A percentile compares a stretch with the other conserved stretches of the same genome.
These are phyloP conservation scores for Mortierella sp. DNA, from an alignment of 371 early-diverging fungal genomes.

Conservation along the genomic window DNA sequence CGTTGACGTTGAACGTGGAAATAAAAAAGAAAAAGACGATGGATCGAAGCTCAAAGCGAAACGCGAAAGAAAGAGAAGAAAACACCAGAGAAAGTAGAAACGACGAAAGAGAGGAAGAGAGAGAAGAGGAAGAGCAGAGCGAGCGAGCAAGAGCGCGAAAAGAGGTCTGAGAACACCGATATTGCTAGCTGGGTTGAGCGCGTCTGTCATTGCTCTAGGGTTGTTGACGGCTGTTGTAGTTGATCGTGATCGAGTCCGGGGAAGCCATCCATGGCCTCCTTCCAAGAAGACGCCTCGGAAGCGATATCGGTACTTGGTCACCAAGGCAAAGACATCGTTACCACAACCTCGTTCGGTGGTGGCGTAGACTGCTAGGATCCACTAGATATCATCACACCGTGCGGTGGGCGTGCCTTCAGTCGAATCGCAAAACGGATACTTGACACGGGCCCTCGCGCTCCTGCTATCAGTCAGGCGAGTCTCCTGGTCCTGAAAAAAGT, in stretches of 20 bases:
- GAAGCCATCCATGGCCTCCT: neutral
- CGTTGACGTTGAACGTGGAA: conserved; percentile 9
- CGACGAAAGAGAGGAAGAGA: neutral
- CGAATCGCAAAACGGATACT: no score
- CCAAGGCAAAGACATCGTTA: neutral
- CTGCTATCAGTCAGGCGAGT: no score
- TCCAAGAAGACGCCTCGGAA: neutral
- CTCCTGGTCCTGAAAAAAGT: no score
- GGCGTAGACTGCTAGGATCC: neutral
- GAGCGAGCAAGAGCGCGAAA: neutral
- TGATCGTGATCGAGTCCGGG: neutral
- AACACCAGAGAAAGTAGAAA: no score
- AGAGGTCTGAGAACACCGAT: neutral
- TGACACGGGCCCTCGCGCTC: no score
- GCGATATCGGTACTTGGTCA: neutral
- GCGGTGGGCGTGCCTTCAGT: no score
- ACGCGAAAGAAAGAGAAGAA: conserved; percentile 1
- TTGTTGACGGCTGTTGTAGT: neutral
- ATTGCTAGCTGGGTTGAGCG: neutral
- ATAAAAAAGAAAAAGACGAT: neutral
- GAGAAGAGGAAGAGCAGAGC: neutral
- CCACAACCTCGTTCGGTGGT: no score
- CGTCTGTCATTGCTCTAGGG: neutral
- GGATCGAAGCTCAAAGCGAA: conserved; percentile 15
- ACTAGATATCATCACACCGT: no score